Conservation (phyloP, 805 yeast species). For the Candida pseudofarinosa region DNA sequence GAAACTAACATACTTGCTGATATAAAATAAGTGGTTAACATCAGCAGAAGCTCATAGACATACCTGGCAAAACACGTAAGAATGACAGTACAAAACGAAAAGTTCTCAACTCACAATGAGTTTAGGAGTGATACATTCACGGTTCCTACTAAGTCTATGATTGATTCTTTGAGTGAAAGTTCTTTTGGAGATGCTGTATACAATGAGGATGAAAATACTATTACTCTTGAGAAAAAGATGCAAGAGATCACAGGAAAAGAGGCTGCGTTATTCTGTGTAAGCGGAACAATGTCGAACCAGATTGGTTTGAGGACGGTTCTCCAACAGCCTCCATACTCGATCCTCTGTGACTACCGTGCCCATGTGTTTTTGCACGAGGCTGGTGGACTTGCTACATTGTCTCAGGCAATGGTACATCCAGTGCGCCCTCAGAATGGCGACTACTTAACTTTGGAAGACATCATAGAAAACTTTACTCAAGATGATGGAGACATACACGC, state of each 20-base stretch:
- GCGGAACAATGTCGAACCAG: constrained; percentile 91
- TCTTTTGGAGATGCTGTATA: constrained; percentile 88
- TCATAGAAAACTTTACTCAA: constrained; percentile 54
- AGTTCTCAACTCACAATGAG: constrained; percentile 31
- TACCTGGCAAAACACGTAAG: too few relatives aligned
- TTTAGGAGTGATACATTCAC: constrained; percentile 81
- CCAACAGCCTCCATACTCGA: constrained; percentile 78
- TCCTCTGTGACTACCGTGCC: constrained; percentile 80
- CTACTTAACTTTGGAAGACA: constrained; percentile 77
- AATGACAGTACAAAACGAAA: constrained; percentile 12
- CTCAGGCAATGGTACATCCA: constrained; percentile 89
- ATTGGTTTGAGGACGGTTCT: constrained; percentile 74
- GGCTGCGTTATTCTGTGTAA: constrained; percentile 76
- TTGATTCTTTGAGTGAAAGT: constrained; percentile 47
- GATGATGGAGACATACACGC: constrained; percentile 82
- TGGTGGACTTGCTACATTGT: constrained; percentile 83
- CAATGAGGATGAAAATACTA: constrained; percentile 72
- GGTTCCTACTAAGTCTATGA: constrained; percentile 74
- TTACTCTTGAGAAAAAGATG: constrained; percentile 57
- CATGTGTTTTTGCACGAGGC: constrained; percentile 86
- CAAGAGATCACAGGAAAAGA: constrained; percentile 72
- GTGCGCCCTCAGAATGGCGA: constrained; percentile 73
- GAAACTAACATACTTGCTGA: too few relatives aligned
- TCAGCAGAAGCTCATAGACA: too few relatives aligned
- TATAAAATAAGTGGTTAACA: too few relatives aligned